Base-by-base conservation (phyloP, 768 basidiomycete genomes). In the Lactarius vividus region DNA sequence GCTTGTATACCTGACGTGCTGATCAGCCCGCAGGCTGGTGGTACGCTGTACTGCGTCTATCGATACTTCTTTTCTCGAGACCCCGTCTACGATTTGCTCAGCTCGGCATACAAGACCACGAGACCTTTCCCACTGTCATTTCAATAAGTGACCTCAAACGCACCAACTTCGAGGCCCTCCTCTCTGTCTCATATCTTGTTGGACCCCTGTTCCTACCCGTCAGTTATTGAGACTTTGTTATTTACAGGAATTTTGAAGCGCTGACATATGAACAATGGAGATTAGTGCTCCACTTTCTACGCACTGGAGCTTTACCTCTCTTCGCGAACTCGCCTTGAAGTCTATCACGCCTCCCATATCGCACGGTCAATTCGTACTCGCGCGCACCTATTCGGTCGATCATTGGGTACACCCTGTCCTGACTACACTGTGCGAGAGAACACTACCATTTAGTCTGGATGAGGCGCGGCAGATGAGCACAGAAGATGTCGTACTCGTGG, bases 41-140 rank as follows among this genome's bases (percentile, higher is more conserved):
- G 39, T 6, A 65, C 42, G 5, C 63, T 69, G 3, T 70, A 65
- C 10, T 59, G 61, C 28, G 61, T 70, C 16, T 64, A 70, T 23
- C 40, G 52, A 15, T 70, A 70, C 54, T 69, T 70, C 42, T 60
- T 70, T 54, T 44, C 33, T n/a, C 69, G 69, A 18, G 67, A 70
- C 29, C 65, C 69, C 1, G 18, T 20, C 33, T 61, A 65, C 68
- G 53, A 35, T 64, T 68, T 63, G 20, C 28, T 16, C n/a, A 35
- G 46, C 62, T 69, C 18, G 66, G 46, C 8, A 42, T 62, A 46
- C 57, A 37, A 10, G 57, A 68, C 56, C 61, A 68, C 23, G 66
- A 67, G 40, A 26, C 63, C 9, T 37, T 63, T 13, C 40, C 20
- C 28, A 67, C 52, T 1, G 9, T 64, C 57, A 39, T 69, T 20